Percentiles rank a stretch among this genome's conserved stretches.
Conservation (phyloP, 352 stramenopile genomes). For the Globisporangium rhizosaccharum region DNA sequence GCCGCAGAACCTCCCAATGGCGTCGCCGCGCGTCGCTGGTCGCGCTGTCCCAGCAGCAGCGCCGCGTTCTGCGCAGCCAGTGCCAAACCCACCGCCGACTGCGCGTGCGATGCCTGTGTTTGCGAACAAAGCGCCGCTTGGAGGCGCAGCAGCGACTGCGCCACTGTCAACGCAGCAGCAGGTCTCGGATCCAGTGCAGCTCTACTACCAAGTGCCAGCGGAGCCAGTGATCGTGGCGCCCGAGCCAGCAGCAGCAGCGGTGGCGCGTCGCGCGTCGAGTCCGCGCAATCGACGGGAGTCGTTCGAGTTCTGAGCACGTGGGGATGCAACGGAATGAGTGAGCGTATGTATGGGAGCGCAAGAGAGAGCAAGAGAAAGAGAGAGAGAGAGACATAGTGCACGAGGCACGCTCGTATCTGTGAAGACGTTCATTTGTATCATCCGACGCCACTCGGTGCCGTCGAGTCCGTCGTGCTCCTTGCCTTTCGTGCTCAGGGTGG, state of each 20-base stretch:
- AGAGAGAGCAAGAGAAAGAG: neutral
- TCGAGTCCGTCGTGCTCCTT: no score
- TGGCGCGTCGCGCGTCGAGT: slow-evolving; percentile 19
- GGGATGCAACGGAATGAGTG: neutral
- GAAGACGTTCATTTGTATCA: no score
- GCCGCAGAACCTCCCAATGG: slow-evolving; percentile 28
- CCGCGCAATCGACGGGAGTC: slow-evolving; percentile 29
- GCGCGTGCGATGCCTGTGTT: slow-evolving; percentile 11
- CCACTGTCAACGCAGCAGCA: neutral
- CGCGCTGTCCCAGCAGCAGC: slow-evolving; percentile 36
- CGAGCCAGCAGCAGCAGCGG: slow-evolving; percentile 8
- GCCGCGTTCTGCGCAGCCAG: slow-evolving; percentile 3
- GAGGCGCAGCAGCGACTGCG: neutral
- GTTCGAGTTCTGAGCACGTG: slow-evolving; percentile 27
- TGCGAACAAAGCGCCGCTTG: slow-evolving; percentile 9
- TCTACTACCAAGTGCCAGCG: slow-evolving; percentile 5
- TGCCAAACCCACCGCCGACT: slow-evolving; percentile 1
- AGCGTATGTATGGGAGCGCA: neutral
- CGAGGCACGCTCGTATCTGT: no score
- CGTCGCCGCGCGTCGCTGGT: slow-evolving; percentile 37
- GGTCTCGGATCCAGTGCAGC: slow-evolving; percentile 1
- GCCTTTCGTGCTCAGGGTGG: no score
- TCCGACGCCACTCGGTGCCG: no score
- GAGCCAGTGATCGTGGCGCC: neutral
- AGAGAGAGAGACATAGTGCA: neutral